A percentile compares a stretch with the other conserved stretches of the same genome.
Conservation (phyloP, 805 yeast species). For the Nakazawaea ambrosiae region DNA sequence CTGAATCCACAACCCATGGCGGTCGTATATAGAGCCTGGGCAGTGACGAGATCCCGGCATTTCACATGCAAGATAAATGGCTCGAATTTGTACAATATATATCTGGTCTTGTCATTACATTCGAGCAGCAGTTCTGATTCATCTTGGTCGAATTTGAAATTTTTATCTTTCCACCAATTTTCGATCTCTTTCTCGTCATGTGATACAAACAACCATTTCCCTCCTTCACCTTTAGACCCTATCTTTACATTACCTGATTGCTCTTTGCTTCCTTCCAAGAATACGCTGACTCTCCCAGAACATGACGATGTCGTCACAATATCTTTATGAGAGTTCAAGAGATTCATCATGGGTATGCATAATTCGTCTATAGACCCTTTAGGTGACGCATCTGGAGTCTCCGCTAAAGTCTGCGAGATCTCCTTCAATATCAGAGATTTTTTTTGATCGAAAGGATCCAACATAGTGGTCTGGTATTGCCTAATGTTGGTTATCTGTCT, state of each 20-base stretch:
- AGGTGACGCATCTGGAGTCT: constrained; percentile 65
- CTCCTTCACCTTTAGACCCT: constrained; percentile 84
- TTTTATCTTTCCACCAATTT: constrained; percentile 37
- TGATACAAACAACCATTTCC: constrained; percentile 75
- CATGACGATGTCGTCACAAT: constrained; percentile 87
- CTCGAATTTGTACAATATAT: constrained; percentile 71
- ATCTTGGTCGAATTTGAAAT: constrained; percentile 16
- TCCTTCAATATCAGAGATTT: constrained; percentile 47
- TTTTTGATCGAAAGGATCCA: constrained; percentile 62
- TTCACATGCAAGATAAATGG: constrained; percentile 82
- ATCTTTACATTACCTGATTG: constrained; percentile 27
- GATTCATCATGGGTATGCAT: constrained; percentile 64
- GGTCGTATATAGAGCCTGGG: constrained; percentile 53
- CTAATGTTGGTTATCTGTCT: no score
- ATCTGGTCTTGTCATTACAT: constrained; percentile 31
- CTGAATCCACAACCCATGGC: constrained; percentile 86
- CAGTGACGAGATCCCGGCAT: constrained; percentile 54
- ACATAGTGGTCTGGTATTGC: constrained; percentile 19
- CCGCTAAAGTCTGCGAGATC: constrained; percentile 34
- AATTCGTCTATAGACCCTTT: constrained; percentile 78
- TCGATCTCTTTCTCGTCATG: constrained; percentile 48
- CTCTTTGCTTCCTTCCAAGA: constrained; percentile 51
- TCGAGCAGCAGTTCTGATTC: no score
- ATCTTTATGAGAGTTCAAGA: constrained; percentile 55
- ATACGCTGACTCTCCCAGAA: constrained; percentile 81